These are phyloP conservation scores for Lentinula boryana DNA, from an alignment of 768 basidiomycete species.

Conservation along the genomic window DNA sequence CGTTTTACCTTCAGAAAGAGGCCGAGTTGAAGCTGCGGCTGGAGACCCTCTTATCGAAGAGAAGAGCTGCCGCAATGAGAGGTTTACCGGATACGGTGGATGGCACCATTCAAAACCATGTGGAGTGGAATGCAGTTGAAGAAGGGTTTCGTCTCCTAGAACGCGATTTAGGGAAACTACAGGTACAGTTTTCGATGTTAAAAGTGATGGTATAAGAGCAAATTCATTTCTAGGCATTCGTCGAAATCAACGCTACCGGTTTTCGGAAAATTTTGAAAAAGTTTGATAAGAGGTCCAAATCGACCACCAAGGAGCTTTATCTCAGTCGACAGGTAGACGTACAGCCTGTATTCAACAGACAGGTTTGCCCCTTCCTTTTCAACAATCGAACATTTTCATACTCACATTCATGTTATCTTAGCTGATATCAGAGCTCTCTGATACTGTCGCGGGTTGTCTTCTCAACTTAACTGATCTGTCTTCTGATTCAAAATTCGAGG, in stretches of 20 bases:
- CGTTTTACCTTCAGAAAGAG: slow-evolving; percentile 96
- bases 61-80: slow-evolving; percentile 74
- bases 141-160: slow-evolving; percentile 95
- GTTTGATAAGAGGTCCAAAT: slow-evolving; percentile 95
- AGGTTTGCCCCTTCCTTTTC: slow-evolving; percentile 41
- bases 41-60: slow-evolving; percentile 89
- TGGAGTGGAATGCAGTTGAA: slow-evolving; percentile 94
- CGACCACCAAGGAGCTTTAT: slow-evolving; percentile 94
- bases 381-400: neutral
- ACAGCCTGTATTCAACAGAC: slow-evolving; percentile 97
- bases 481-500: slow-evolving; percentile 73
- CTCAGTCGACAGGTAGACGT: slow-evolving; percentile 95
- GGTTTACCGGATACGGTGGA: slow-evolving; percentile 64
- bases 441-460: slow-evolving; percentile 82
- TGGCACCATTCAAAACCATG: slow-evolving; percentile 57
- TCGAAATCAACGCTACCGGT: slow-evolving; percentile 95
- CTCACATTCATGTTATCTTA: slow-evolving; percentile 23
- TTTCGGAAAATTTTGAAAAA: slow-evolving; percentile 98
- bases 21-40: slow-evolving; percentile 89
- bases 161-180: slow-evolving; percentile 89
- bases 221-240: slow-evolving; percentile 65
- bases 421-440: slow-evolving; percentile 93
- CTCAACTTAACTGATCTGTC: slow-evolving; percentile 74
- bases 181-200: slow-evolving; percentile 44
- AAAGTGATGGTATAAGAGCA: slow-evolving; percentile 13